Evolutionary conservation across 768 basidiomycete genomes (phyloP).

Genomic region (Pulveroboletus sp.): DNA sequence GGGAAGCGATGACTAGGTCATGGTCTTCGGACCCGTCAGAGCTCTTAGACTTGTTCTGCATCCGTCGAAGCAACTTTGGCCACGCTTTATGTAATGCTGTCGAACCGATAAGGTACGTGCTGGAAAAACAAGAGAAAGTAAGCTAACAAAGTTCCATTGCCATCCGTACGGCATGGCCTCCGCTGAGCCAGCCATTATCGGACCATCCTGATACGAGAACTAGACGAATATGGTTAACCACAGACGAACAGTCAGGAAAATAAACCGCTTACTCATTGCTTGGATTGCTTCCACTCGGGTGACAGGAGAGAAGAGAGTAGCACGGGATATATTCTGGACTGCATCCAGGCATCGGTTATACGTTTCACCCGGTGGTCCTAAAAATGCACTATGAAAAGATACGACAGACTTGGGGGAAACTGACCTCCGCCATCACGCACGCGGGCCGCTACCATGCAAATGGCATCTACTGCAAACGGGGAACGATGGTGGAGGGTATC

Average conservation of each 20-base stretch:
- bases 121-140: background rate
- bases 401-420: slow-evolving; percentile 16
- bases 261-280: slow-evolving; percentile 74
- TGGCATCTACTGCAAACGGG: slow-evolving; percentile 89
- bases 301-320: slow-evolving; percentile 86
- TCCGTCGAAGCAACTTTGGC: slow-evolving; percentile 75
- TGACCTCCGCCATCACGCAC: slow-evolving; percentile 88
- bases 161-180: slow-evolving; percentile 96
- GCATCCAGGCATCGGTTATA: slow-evolving; percentile 76
- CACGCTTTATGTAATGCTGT: slow-evolving; percentile 90
- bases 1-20: slow-evolving; percentile 74
- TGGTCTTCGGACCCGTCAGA: slow-evolving; percentile 60
- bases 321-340: slow-evolving; percentile 80
- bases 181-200: slow-evolving; percentile 93
- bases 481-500: slow-evolving; percentile 84
- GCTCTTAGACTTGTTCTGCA: slow-evolving; percentile 58
- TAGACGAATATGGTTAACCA: slow-evolving; percentile 28
- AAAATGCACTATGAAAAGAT: slow-evolving; percentile 9
- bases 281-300: slow-evolving; percentile 85
- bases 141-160: slow-evolving; percentile 86
- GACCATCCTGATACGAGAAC: slow-evolving; percentile 94
- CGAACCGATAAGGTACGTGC: slow-evolving; percentile 7
- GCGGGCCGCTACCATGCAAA: slow-evolving; percentile 90
- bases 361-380: slow-evolving; percentile 73
- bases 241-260: background rate